phyloP scores from a whole-genome alignment of 2,329 filamentous ascomycete genomes.

The Pestalotiopsis sp. region DNA sequence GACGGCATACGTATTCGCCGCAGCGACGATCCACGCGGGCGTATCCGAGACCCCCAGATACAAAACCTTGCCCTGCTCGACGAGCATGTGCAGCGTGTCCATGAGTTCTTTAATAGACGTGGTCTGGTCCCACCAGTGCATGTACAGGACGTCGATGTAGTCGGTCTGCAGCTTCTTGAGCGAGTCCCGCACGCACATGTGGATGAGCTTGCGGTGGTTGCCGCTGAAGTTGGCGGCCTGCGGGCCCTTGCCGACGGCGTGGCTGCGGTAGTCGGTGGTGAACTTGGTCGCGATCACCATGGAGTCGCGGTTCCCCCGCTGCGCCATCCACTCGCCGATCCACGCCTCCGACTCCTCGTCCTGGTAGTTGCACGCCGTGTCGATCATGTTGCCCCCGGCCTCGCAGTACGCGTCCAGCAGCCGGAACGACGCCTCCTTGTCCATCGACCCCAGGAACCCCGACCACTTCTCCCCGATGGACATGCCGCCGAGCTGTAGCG shows the following conservation, averaged over 20 bases:
- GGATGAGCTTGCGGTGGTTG: constrained; percentile 39
- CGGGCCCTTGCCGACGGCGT: constrained; percentile 31
- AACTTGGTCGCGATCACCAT: constrained; percentile 53
- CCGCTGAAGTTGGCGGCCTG: constrained; percentile 40
- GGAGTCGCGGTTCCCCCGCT: constrained; percentile 46
- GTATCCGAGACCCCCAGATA: constrained; percentile 35
- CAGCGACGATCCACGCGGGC: constrained; percentile 33
- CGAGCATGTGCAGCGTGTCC: constrained; percentile 28
- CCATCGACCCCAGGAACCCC: constrained; percentile 13
- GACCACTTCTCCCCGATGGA: constrained; percentile 11
- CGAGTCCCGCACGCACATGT: constrained; percentile 41
- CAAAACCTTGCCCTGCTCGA: constrained; percentile 29
- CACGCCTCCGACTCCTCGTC: constrained; percentile 52
- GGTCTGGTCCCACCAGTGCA: constrained; percentile 32
- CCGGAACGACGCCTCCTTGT: constrained; percentile 54
- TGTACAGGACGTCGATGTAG: constrained; percentile 36
- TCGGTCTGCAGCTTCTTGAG: constrained; percentile 42
- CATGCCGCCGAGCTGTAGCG: constrained; percentile 22
- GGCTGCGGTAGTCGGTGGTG: constrained; percentile 41
- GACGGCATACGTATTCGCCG: constrained; percentile 30
- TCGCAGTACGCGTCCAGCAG: constrained; percentile 58
- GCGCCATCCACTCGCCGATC: constrained; percentile 54
- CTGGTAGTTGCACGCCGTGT: constrained; percentile 57
- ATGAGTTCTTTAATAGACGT: constrained; percentile 29
- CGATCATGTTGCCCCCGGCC: constrained; percentile 64